These are phyloP conservation scores for Tulasnella sp. DNA, from an alignment of 768 basidiomycete species.

Conservation along the genomic window DNA sequence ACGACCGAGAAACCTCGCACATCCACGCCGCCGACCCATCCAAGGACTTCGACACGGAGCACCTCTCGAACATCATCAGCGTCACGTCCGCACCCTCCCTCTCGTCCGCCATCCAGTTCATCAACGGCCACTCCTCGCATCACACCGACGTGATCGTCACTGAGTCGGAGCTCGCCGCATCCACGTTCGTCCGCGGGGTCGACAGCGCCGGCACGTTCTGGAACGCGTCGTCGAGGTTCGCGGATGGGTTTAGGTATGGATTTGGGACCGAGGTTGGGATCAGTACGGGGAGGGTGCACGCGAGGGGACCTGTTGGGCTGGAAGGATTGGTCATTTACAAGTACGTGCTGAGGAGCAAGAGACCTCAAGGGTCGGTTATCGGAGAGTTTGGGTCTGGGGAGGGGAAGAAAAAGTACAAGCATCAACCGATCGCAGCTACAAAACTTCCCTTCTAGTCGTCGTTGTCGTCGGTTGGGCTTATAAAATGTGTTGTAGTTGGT, in stretches of 20 bases:
- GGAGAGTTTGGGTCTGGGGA: conserved; percentile 68
- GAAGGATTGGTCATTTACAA: conserved; percentile 94
- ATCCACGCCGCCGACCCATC: conserved; percentile 41
- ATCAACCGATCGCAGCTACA: conserved; percentile 21
- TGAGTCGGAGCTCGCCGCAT: conserved; percentile 52
- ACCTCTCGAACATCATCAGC: conserved; percentile 74
- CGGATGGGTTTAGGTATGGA: conserved; percentile 93
- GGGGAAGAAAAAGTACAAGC: conserved; percentile 64
- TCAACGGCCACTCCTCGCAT: conserved; percentile 87
- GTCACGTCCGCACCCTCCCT: conserved; percentile 67
- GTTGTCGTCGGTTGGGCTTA: not conserved
- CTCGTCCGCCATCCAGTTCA: conserved; percentile 65
- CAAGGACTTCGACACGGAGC: conserved; percentile 71
- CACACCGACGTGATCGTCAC: conserved; percentile 94
- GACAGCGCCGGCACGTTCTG: conserved; percentile 89
- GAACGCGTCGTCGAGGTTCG: conserved; percentile 92
- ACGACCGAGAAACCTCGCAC: conserved; percentile 21
- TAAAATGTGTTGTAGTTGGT: not conserved
- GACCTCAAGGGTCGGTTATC: conserved; percentile 65
- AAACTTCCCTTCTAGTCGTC: conserved; percentile 2
- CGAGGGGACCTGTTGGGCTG: conserved; percentile 89
- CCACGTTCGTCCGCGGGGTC: conserved; percentile 73
- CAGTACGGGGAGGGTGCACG: conserved; percentile 92
- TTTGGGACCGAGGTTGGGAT: conserved; percentile 98
- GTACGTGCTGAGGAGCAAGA: conserved; percentile 77